phyloP scores from a whole-genome alignment of 495 filamentous ascomycete species.

The Collariella sp. region DNA sequence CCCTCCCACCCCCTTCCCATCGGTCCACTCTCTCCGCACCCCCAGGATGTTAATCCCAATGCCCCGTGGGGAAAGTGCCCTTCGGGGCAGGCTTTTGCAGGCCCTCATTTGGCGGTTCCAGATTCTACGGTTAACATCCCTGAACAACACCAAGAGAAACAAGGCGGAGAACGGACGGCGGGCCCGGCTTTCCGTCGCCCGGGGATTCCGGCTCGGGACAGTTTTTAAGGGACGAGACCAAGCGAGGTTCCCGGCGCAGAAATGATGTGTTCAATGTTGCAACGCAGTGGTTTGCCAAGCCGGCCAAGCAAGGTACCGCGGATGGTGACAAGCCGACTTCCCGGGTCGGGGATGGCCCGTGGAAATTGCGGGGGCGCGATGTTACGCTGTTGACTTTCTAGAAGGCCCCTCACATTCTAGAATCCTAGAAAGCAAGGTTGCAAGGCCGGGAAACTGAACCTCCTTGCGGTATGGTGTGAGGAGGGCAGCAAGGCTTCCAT shows the following conservation, averaged over 20 bases:
- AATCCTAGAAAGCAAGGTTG: neutral
- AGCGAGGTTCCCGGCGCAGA: neutral
- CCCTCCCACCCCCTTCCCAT: neutral
- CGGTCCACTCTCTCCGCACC: neutral
- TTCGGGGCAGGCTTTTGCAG: neutral
- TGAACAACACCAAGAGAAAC: neutral
- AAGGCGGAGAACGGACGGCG: neutral
- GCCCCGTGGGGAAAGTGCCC: neutral
- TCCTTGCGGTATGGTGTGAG: neutral
- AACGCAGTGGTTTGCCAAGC: neutral
- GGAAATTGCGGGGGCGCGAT: neutral
- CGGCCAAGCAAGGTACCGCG: constrained; percentile 1
- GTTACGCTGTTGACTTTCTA: neutral
- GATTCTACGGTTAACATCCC: neutral
- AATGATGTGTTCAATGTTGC: neutral
- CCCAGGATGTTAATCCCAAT: neutral
- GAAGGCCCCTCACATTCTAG: neutral
- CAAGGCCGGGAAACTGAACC: neutral
- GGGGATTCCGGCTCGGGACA: neutral
- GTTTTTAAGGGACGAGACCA: constrained; percentile 5
- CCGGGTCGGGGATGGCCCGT: neutral
- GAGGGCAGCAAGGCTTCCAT: neutral
- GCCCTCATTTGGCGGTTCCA: constrained; percentile 1
- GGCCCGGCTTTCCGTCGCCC: too few species aligned
- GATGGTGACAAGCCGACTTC: constrained; percentile 6